Percentiles rank a stretch among this genome's conserved stretches.
phyloP scores from a whole-genome alignment of 805 yeast genomes.

The Schwanniomyces polymorphus region DNA sequence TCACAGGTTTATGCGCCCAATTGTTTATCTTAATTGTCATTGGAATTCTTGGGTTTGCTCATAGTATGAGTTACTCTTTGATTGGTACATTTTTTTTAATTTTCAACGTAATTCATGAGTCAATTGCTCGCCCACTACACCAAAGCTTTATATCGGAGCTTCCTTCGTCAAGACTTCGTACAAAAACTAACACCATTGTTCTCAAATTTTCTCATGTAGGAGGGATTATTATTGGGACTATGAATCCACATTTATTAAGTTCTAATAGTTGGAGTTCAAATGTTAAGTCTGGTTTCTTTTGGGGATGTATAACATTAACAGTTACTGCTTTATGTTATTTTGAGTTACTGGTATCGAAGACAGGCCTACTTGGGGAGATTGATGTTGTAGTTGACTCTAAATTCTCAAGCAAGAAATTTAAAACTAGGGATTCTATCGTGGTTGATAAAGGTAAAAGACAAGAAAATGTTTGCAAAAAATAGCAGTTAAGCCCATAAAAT shows the following conservation, averaged over 20 bases:
- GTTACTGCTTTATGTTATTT: slow-evolving; percentile 26
- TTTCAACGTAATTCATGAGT: slow-evolving; percentile 29
- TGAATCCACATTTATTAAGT: slow-evolving; percentile 33
- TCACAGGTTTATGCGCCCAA: slow-evolving; percentile 34
- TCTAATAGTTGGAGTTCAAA: slow-evolving; percentile 42
- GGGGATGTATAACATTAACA: slow-evolving; percentile 32
- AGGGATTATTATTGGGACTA: slow-evolving; percentile 32
- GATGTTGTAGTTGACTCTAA: slow-evolving; percentile 19
- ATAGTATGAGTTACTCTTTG: slow-evolving; percentile 11
- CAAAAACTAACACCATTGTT: slow-evolving; percentile 38
- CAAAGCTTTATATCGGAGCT: slow-evolving; percentile 41
- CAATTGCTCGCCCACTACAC: slow-evolving; percentile 27
- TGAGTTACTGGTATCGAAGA: slow-evolving; percentile 37
- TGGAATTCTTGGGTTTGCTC: slow-evolving; percentile 33
- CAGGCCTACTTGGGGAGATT: slow-evolving; percentile 36
- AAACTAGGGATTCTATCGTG: too few relatives aligned
- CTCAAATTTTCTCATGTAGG: slow-evolving; percentile 28
- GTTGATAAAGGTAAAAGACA: too few relatives aligned
- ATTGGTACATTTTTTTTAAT: slow-evolving; percentile 17
- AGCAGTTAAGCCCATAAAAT: too few relatives aligned
- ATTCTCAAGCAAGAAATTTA: too few relatives aligned
- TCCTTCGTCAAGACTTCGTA: slow-evolving; percentile 38
- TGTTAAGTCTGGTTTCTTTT: slow-evolving; percentile 44
- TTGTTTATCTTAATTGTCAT: slow-evolving; percentile 36
- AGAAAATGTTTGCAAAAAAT: too few relatives aligned